Evolutionary conservation across 2,329 filamentous ascomycete species (phyloP).

Genomic region (Apiospora aurea): DNA sequence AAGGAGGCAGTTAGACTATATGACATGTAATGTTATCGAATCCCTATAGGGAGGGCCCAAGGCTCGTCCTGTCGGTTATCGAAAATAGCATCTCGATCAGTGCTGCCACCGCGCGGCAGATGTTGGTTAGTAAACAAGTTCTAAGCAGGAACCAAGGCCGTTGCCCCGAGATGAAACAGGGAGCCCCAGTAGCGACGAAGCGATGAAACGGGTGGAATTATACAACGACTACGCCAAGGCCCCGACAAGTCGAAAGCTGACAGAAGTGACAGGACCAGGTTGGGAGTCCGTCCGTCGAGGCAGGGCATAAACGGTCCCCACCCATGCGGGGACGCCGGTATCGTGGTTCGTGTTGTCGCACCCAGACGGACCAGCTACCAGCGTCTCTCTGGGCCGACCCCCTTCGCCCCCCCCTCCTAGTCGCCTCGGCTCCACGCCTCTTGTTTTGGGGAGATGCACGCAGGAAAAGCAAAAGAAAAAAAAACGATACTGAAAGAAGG

Average conservation of each 20-base stretch:
- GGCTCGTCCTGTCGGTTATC: not conserved
- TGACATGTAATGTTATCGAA: not conserved
- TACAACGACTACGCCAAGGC: constrained; percentile 6
- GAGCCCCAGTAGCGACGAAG: constrained; percentile 1
- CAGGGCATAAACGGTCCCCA: not conserved
- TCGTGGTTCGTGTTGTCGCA: constrained; percentile 13
- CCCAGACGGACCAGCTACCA: not conserved
- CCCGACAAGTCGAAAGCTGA: not conserved
- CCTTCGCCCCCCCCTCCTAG: not conserved
- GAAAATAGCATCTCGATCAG: not conserved
- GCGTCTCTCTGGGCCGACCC: not conserved
- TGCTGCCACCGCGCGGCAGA: not conserved
- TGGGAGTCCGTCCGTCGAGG: not conserved
- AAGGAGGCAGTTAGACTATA: not conserved
- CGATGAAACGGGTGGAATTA: constrained; percentile 6
- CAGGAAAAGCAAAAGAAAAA: not conserved
- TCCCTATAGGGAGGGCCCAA: not conserved
- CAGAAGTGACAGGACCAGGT: constrained; percentile 8
- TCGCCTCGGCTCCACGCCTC: not conserved
- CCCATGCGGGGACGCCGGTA: constrained; percentile 1
- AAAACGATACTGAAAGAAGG: not conserved
- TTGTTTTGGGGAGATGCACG: not conserved
- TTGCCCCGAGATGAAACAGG: not conserved
- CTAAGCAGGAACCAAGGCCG: not conserved
- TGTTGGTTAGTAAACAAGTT: not conserved